These are phyloP conservation scores for Backusella macrospora DNA, from an alignment of 192 early-diverging fungal species.

Conservation along the genomic window DNA sequence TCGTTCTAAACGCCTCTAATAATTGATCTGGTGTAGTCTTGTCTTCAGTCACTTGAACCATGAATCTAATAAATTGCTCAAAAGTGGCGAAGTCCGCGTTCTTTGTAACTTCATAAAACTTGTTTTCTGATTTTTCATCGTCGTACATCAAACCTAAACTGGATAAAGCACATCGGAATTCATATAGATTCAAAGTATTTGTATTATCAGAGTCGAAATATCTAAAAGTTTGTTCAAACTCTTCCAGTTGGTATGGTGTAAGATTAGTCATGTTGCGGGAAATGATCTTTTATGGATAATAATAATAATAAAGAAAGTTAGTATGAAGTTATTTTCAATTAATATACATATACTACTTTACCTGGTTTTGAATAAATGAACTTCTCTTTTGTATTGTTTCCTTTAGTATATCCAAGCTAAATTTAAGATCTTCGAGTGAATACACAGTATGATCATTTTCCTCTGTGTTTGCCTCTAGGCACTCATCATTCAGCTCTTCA, in stretches of 20 bases:
- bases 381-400: conserved; percentile 80
- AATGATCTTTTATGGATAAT: conserved; percentile 59
- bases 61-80: conserved; percentile 87
- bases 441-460: conserved; percentile 94
- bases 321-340: not conserved
- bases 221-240: conserved; percentile 89
- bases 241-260: conserved; percentile 90
- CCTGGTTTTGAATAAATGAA: conserved; percentile 94
- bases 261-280: conserved; percentile 91
- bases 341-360: conserved; percentile 23
- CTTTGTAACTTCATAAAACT: conserved; percentile 67
- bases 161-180: conserved; percentile 88
- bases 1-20: conserved; percentile 79
- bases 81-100: conserved; percentile 74
- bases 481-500: conserved; percentile 66
- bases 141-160: conserved; percentile 73
- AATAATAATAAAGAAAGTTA: conserved; percentile 2
- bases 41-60: conserved; percentile 87
- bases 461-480: conserved; percentile 85
- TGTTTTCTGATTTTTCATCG: conserved; percentile 72
- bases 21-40: conserved; percentile 88
- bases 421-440: conserved; percentile 86
- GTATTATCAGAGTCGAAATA: conserved; percentile 88
- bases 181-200: conserved; percentile 74
- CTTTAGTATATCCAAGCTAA: conserved; percentile 80